Percentiles rank a stretch among this genome's conserved stretches.
Evolutionary conservation across 2,329 filamentous ascomycete species (phyloP).

Genomic region (Corinectria fuckeliana): DNA sequence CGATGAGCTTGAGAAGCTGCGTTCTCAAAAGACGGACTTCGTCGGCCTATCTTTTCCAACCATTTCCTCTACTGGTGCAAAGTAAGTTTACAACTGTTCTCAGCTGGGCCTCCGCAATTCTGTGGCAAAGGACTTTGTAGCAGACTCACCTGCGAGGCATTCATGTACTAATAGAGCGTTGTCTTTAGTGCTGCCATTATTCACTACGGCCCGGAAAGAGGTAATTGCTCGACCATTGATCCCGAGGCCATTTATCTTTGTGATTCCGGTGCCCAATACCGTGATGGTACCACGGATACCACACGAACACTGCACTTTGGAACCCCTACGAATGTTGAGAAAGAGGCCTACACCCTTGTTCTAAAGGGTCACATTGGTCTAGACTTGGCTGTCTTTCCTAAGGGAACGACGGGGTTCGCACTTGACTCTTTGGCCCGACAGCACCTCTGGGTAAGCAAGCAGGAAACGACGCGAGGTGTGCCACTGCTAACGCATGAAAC

Average conservation of each 20-base stretch:
- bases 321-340: conserved; percentile 81
- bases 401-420: conserved; percentile 92
- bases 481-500: conserved; percentile 24
- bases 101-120: neutral
- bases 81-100: conserved; percentile 56
- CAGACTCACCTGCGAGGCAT: neutral
- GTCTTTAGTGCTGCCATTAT: conserved; percentile 83
- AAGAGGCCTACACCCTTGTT: conserved; percentile 89
- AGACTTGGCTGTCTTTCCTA: conserved; percentile 87
- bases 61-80: conserved; percentile 90
- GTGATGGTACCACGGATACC: conserved; percentile 94
- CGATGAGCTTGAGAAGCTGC: conserved; percentile 83
- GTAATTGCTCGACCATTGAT: conserved; percentile 82
- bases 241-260: conserved; percentile 89
- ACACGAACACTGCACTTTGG: conserved; percentile 94
- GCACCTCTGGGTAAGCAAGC: conserved; percentile 77
- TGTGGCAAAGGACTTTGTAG: neutral
- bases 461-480: neutral
- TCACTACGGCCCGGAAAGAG: conserved; percentile 89
- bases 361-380: conserved; percentile 93
- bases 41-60: conserved; percentile 93
- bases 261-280: conserved; percentile 95
- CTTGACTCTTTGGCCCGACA: conserved; percentile 89
- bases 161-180: conserved; percentile 11
- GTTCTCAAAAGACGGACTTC: conserved; percentile 74